phyloP scores from a whole-genome alignment of 2,329 filamentous ascomycete genomes.

The Saccharata proteae region DNA sequence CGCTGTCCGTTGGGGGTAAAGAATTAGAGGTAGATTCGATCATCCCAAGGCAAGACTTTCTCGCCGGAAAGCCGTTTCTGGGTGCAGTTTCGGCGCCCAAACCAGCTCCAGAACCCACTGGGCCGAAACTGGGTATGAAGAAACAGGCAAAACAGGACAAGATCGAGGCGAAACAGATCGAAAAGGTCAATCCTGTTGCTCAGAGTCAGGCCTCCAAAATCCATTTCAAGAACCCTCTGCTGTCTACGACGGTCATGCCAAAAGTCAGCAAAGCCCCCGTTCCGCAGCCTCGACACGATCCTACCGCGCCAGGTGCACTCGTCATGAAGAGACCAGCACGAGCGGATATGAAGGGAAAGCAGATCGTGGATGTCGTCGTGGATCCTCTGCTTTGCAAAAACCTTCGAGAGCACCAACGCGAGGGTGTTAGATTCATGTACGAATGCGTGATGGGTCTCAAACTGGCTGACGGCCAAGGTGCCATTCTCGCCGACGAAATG shows the following conservation, averaged over 20 bases:
- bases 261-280: conserved; percentile 31
- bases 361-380: conserved; percentile 60
- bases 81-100: conserved; percentile 14
- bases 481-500: conserved; percentile 66
- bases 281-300: conserved; percentile 54
- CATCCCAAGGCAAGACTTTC: conserved; percentile 47
- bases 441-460: conserved; percentile 67
- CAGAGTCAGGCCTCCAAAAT: conserved; percentile 24
- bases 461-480: conserved; percentile 52
- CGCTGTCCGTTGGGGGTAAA: conserved; percentile 51
- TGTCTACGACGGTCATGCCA: conserved; percentile 39
- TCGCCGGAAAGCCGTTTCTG: conserved; percentile 37
- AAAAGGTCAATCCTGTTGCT: conserved; percentile 23
- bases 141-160: conserved; percentile 19
- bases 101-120: conserved; percentile 10
- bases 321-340: conserved; percentile 50
- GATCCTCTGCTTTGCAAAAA: conserved; percentile 53
- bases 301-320: conserved; percentile 45
- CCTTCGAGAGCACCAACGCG: conserved; percentile 55
- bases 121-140: conserved; percentile 15
- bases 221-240: conserved; percentile 51
- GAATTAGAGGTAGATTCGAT: conserved; percentile 56
- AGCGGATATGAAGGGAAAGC: conserved; percentile 43
- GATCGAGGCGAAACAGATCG: conserved; percentile 27
- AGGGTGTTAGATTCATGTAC: conserved; percentile 60